A percentile compares a stretch with the other conserved stretches of the same genome.
These are phyloP conservation scores for Vickermania spadyakhi DNA, from an alignment of 208 protist species.

Conservation along the genomic window DNA sequence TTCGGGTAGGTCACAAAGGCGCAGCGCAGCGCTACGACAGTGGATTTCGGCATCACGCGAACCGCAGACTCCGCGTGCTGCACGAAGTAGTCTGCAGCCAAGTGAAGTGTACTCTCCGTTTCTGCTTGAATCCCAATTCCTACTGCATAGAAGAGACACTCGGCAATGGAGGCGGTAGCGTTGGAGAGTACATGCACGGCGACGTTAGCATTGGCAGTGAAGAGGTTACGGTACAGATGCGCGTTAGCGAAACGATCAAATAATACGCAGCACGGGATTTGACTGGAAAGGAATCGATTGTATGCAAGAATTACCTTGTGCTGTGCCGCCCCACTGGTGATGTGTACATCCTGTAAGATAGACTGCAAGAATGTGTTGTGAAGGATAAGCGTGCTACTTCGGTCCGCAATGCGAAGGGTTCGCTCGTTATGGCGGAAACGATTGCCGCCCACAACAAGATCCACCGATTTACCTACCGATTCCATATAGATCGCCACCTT, in stretches of 20 bases:
- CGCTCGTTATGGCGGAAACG: constrained; percentile 21
- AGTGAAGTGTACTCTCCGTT: neutral
- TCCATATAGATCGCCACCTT: constrained; percentile 15
- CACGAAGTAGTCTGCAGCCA: neutral
- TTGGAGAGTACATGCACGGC: constrained; percentile 6
- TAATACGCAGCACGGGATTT: constrained; percentile 7
- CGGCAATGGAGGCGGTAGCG: constrained; percentile 2
- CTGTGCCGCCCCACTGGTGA: neutral
- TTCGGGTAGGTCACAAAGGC: constrained; percentile 9
- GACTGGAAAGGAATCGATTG: constrained; percentile 17
- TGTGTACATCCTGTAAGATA: constrained; percentile 11
- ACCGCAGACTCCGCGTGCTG: constrained; percentile 10
- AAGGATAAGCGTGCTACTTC: constrained; percentile 10
- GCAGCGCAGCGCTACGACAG: neutral
- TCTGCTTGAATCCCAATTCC: constrained; percentile 10
- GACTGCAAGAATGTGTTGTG: constrained; percentile 16
- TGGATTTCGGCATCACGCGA: neutral
- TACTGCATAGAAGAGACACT: constrained; percentile 22
- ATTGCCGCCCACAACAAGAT: constrained; percentile 13
- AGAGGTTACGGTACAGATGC: constrained; percentile 16
- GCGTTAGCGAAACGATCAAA: constrained; percentile 3
- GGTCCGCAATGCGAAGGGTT: constrained; percentile 9
- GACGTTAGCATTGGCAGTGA: constrained; percentile 11
- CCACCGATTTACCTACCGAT: constrained; percentile 1
- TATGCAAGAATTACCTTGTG: constrained; percentile 19